phyloP scores from a whole-genome alignment of 768 basidiomycete genomes.

The Galerina sulciceps region DNA sequence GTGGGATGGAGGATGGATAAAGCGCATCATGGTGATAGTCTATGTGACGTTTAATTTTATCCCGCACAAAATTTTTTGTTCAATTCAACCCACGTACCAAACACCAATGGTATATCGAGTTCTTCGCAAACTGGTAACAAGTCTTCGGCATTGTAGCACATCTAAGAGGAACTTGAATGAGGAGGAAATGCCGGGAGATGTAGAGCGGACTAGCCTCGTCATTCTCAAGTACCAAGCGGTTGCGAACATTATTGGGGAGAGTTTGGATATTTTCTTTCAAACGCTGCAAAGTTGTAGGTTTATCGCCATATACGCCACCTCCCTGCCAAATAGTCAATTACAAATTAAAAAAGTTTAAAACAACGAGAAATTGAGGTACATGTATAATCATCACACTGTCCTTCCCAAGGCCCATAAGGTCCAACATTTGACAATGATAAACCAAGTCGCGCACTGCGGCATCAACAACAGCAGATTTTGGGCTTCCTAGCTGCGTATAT shows the following conservation, averaged over 20 bases:
- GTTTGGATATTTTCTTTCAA: constrained; percentile 72
- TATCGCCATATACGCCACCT: constrained; percentile 85
- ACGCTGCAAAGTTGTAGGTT: constrained; percentile 66
- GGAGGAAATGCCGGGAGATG: not conserved
- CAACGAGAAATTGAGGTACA: constrained; percentile 37
- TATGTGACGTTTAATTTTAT: constrained; percentile 11
- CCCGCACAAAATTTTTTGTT: not conserved
- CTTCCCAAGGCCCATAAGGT: constrained; percentile 78
- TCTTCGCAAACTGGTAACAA: constrained; percentile 87
- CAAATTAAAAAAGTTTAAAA: not conserved
- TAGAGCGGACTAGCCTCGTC: constrained; percentile 67
- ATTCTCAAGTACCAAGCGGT: constrained; percentile 88
- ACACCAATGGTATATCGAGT: constrained; percentile 73
- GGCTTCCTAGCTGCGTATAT: constrained; percentile 82
- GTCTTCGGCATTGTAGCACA: constrained; percentile 91
- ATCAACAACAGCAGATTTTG: constrained; percentile 72
- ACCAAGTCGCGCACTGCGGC: constrained; percentile 79
- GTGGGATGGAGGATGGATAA: constrained; percentile 60
- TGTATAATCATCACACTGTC: constrained; percentile 92
- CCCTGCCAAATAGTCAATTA: constrained; percentile 45
- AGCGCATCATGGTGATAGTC: constrained; percentile 88
- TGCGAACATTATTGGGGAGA: constrained; percentile 66
- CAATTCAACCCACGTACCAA: constrained; percentile 42
- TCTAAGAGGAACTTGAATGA: constrained; percentile 24
- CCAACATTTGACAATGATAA: constrained; percentile 90